Conservation (phyloP, 2,329 filamentous ascomycete species). For the Colletotrichum sp. region DNA sequence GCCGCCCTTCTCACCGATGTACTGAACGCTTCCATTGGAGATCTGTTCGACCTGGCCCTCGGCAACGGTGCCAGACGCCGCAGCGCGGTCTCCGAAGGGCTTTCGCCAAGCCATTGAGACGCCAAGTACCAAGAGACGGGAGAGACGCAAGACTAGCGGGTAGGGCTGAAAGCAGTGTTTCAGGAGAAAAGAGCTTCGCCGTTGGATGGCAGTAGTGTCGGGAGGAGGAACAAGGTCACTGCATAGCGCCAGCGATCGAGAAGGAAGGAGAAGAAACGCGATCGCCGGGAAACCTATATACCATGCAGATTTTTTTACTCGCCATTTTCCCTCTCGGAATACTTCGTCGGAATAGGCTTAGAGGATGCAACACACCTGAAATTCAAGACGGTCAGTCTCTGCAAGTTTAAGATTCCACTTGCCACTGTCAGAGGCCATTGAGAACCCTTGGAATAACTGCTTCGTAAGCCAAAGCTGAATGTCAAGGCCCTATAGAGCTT, state of each 20-base stretch:
- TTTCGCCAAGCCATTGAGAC: slow-evolving; percentile 4
- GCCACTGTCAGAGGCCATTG: background rate
- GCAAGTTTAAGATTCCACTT: background rate
- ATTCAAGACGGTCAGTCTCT: background rate
- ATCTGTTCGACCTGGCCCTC: background rate
- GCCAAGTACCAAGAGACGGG: background rate
- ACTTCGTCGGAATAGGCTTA: background rate
- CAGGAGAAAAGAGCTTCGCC: background rate
- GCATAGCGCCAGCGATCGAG: background rate
- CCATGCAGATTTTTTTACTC: background rate
- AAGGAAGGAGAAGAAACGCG: background rate
- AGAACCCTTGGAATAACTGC: background rate
- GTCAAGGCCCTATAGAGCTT: background rate
- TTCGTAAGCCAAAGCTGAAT: background rate
- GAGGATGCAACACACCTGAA: background rate
- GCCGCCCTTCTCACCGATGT: slow-evolving; percentile 9
- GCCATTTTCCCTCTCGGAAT: background rate
- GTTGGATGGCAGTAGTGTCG: background rate
- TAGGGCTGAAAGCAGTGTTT: background rate
- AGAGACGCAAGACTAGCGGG: background rate
- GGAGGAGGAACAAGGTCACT: background rate
- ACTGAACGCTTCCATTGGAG: background rate
- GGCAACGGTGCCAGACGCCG: background rate
- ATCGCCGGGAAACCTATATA: background rate
- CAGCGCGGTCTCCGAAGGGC: background rate